Base-by-base conservation (phyloP, 192 early-diverging fungal genomes). In the Allomyces arbusculus region DNA sequence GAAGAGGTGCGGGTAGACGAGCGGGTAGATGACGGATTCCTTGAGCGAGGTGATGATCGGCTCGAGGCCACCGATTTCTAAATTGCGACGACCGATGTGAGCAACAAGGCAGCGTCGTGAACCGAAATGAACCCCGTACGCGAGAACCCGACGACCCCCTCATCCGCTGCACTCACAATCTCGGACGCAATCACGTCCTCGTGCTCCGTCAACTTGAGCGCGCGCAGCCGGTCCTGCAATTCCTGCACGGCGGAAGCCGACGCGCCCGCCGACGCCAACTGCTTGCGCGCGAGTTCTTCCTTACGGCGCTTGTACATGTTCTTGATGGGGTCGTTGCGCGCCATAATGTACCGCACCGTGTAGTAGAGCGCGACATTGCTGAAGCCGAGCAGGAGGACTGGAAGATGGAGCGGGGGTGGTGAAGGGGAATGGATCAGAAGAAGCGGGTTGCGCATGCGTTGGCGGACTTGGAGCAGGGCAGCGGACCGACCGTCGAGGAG, bases 11-110 rank as follows among this genome's bases (percentile, higher is more conserved):
- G 96, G 96, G 74, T 92, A 91, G 62, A 85, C 84, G 24, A 99
- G 78, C 44, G 96, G 96, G 70, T 89, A 92, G 65, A 99, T 99
- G 12, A 99, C 94, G 67, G 88, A 87, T 71, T 99, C 96, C 67
- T 87, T 88, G 23, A 99, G 74, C 40, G 85, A 85, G 65, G 90
- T 85, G 69, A 97, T 89, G 63, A 96, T 94, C 22, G 83, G 80
- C 71, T 96, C 94, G 58, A 99, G 75, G 19, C 96, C 96, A 66
- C 90, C 90, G 66, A 98, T 92, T 71, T 95, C 86, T 80, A 62
- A 16, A 62, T 33, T 5, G 33, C n/a, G 14, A 61, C n/a, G n/a
- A n/a, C n/a, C n/a, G n/a, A n/a, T n/a, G n/a, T n/a, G n/a, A n/a
- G n/a, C n/a, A n/a, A n/a, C n/a, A n/a, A n/a, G n/a, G n/a, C n/a